Evolutionary conservation across 1,139 yeast genomes (phyloP).

Genomic region (Suhomyces ambrosiae): DNA sequence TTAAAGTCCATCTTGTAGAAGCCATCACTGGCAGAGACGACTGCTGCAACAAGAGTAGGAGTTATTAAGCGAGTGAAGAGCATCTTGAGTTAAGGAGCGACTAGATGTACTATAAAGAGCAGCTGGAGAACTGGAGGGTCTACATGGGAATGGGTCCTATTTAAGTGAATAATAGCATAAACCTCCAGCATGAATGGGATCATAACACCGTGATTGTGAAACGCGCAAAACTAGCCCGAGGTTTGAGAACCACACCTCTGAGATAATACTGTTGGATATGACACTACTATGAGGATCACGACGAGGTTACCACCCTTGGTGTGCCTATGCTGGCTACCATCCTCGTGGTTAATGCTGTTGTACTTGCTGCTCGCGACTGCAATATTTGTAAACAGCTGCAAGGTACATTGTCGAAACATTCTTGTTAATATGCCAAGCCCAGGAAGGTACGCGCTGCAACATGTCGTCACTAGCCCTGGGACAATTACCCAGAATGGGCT

Average conservation of each 20-base stretch:
- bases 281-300: too few species aligned
- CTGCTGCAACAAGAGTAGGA: constrained; percentile 12
- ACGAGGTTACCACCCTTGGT: too few species aligned
- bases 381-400: neutral
- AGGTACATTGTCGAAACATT: neutral
- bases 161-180: neutral
- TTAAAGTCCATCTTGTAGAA: constrained; percentile 25
- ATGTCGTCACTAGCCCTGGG: neutral
- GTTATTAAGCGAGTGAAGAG: constrained; percentile 20
- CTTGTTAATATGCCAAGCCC: constrained; percentile 1
- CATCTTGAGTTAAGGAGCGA: constrained; percentile 6
- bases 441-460: neutral
- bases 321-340: neutral
- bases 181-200: neutral
- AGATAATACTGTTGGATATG: too few species aligned
- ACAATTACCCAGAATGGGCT: neutral
- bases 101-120: neutral
- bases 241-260: too few species aligned
- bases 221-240: too few species aligned
- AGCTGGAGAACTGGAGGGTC: too few species aligned
- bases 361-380: neutral
- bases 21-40: constrained; percentile 24
- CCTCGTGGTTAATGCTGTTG: neutral
- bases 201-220: neutral
- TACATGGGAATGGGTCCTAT: too few species aligned